Evolutionary conservation across 352 stramenopile genomes (phyloP).

Genomic region (Phytophthora tentaculata): DNA sequence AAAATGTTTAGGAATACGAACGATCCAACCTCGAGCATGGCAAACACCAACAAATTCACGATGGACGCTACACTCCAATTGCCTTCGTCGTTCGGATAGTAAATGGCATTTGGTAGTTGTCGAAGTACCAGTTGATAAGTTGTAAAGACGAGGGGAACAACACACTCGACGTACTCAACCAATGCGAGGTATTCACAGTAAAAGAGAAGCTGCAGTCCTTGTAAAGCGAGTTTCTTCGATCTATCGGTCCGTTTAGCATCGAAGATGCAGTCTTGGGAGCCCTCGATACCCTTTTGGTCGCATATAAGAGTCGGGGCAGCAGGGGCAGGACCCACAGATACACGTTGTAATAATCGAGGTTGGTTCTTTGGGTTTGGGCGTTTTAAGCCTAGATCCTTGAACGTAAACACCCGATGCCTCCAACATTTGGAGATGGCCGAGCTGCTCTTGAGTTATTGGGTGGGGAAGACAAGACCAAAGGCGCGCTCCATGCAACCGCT

Average conservation of each 20-base stretch:
- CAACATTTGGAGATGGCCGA: not conserved
- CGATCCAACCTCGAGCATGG: slow-evolving; percentile 36
- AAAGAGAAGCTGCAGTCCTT: slow-evolving; percentile 11
- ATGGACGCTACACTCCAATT: slow-evolving; percentile 4
- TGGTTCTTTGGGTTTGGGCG: not conserved
- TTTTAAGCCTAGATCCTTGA: not conserved
- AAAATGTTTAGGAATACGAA: slow-evolving; percentile 30
- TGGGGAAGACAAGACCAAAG: slow-evolving; percentile 5
- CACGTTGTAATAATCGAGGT: slow-evolving; percentile 1
- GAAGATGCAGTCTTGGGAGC: not conserved
- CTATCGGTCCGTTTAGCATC: not conserved
- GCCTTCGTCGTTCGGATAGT: not conserved
- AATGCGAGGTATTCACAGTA: slow-evolving; percentile 17
- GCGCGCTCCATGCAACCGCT: not conserved
- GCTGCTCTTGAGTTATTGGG: not conserved
- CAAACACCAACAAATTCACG: slow-evolving; percentile 27
- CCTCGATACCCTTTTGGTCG: too few relatives aligned
- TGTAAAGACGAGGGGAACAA: slow-evolving; percentile 8
- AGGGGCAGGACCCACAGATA: not conserved
- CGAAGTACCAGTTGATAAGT: not conserved
- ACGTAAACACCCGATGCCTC: not conserved
- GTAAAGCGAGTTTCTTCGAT: slow-evolving; percentile 5
- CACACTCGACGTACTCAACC: slow-evolving; percentile 13
- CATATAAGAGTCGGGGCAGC: not conserved
- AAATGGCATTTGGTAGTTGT: slow-evolving; percentile 2